These are phyloP conservation scores for Neonectria magnoliae DNA, from an alignment of 2,329 filamentous ascomycete genomes.

Conservation along the genomic window DNA sequence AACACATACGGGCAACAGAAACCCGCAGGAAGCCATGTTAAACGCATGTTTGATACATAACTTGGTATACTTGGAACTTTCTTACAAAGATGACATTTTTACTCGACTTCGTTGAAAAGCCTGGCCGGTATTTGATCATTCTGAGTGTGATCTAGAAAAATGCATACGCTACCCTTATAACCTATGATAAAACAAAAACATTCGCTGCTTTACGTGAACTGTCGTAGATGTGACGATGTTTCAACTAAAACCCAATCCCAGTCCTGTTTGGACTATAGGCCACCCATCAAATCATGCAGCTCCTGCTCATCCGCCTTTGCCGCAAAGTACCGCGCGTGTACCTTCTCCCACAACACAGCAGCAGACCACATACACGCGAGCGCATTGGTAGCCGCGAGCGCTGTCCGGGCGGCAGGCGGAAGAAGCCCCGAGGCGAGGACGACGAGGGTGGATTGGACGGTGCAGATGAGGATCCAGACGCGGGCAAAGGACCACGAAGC, in stretches of 20 bases:
- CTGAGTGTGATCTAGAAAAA: too few relatives aligned
- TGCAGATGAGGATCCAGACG: slow-evolving; percentile 22
- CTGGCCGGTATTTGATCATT: too few relatives aligned
- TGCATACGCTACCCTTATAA: too few relatives aligned
- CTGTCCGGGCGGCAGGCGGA: slow-evolving; percentile 8
- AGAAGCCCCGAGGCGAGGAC: slow-evolving; percentile 7
- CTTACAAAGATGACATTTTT: too few relatives aligned
- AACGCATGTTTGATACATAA: too few relatives aligned
- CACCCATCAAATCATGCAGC: slow-evolving; percentile 30
- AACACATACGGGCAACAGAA: too few relatives aligned
- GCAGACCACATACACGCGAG: slow-evolving; percentile 25
- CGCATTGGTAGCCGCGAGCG: slow-evolving; percentile 16
- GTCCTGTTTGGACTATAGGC: neutral
- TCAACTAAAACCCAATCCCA: too few relatives aligned
- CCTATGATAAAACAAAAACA: too few relatives aligned
- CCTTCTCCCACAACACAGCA: slow-evolving; percentile 22
- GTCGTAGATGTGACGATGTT: too few relatives aligned
- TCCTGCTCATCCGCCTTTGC: slow-evolving; percentile 28
- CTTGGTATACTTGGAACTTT: too few relatives aligned
- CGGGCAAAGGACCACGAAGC: slow-evolving; percentile 21
- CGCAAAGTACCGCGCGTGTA: slow-evolving; percentile 22
- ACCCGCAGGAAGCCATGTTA: too few relatives aligned
- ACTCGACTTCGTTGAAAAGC: too few relatives aligned
- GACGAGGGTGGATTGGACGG: slow-evolving; percentile 15
- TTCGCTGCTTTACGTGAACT: neutral